A percentile compares a stretch with the other conserved stretches of the same genome.
Conservation (phyloP, 257 asterid genomes). For the Salvia miltiorrhiza region DNA sequence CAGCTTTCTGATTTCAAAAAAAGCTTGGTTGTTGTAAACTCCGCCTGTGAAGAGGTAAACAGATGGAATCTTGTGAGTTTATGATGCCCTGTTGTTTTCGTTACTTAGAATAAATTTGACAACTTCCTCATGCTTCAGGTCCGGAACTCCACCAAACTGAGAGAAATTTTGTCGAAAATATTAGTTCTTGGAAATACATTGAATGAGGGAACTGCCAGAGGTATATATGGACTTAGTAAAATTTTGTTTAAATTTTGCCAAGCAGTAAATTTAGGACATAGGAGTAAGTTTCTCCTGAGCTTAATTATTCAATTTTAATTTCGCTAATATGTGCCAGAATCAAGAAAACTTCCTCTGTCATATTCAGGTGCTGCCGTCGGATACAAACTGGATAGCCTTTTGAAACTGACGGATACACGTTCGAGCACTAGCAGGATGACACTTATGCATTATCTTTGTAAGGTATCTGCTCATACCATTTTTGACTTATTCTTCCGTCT, state of each 20-base stretch:
- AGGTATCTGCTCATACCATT: constrained; percentile 32
- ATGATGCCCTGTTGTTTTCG: constrained; percentile 7
- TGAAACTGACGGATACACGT: constrained; percentile 90
- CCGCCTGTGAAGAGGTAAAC: constrained; percentile 92
- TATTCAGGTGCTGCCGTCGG: constrained; percentile 89
- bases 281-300: background rate
- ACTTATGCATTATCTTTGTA: constrained; percentile 97
- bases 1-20: constrained; percentile 82
- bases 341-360: background rate
- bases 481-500: constrained; percentile 12
- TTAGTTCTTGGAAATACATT: constrained; percentile 78
- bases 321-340: constrained; percentile 2
- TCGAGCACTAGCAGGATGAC: constrained; percentile 81
- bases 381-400: constrained; percentile 91
- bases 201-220: constrained; percentile 98
- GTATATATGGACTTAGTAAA: constrained; percentile 31
- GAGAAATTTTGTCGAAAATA: constrained; percentile 72
- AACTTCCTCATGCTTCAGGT: constrained; percentile 49
- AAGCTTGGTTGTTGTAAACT: constrained; percentile 61
- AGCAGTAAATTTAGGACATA: background rate
- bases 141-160: constrained; percentile 70
- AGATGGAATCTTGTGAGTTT: constrained; percentile 2
- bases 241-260: background rate
- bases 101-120: constrained; percentile 6
- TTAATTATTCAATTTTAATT: constrained; percentile 15